These are phyloP conservation scores for Penicillium steckii DNA, from an alignment of 495 filamentous ascomycete genomes.

Conservation along the genomic window DNA sequence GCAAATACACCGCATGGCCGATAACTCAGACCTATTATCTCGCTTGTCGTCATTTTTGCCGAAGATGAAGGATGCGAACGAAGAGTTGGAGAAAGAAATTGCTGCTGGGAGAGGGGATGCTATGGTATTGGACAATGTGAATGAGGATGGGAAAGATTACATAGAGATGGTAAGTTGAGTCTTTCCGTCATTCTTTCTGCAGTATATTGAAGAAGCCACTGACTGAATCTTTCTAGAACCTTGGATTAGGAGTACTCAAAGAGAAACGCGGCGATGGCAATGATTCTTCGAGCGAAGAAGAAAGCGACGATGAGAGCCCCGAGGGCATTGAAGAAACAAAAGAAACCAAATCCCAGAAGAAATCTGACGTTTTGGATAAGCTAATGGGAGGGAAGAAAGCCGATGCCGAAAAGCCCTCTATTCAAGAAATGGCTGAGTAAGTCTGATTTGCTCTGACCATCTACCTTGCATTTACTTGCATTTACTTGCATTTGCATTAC, in stretches of 20 bases:
- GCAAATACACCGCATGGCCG: constrained; percentile 29
- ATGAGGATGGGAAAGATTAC: constrained; percentile 38
- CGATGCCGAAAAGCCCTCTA: constrained; percentile 36
- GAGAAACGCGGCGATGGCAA: constrained; percentile 36
- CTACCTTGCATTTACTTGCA: not conserved
- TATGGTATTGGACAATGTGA: constrained; percentile 35
- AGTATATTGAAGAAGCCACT: constrained; percentile 2
- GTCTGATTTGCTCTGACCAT: not conserved
- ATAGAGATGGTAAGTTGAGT: constrained; percentile 50
- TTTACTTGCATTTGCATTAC: not conserved
- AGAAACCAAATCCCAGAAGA: constrained; percentile 13
- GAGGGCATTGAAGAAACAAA: not conserved
- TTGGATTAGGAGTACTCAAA: constrained; percentile 53
- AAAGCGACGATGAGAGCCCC: constrained; percentile 14
- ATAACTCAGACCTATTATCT: constrained; percentile 32
- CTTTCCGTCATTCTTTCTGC: constrained; percentile 1
- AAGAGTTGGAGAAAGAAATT: constrained; percentile 42
- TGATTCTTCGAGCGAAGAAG: constrained; percentile 4
- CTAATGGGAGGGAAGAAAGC: constrained; percentile 40
- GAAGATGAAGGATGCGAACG: constrained; percentile 48
- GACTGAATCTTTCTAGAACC: constrained; percentile 30
- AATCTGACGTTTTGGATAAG: constrained; percentile 38
- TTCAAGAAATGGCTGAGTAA: constrained; percentile 42
- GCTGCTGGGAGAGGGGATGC: constrained; percentile 35
- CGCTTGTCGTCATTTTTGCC: constrained; percentile 47